Percentiles rank a stretch among this genome's conserved stretches.
phyloP scores from a whole-genome alignment of 805 yeast species.

The Teunomyces gatunensis region DNA sequence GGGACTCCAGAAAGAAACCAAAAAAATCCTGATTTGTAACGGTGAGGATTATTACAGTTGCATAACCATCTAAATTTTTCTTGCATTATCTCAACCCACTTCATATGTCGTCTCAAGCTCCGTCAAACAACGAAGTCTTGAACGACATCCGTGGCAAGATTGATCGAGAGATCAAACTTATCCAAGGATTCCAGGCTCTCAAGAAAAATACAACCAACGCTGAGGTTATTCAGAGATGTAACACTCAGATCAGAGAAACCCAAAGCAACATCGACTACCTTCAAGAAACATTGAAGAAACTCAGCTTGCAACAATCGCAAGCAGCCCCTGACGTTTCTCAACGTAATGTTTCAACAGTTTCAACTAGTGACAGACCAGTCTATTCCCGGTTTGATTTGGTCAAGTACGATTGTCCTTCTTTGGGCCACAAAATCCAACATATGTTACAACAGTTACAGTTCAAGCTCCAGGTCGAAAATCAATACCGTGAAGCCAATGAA shows the following conservation, averaged over 20 bases:
- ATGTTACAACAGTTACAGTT: slow-evolving; percentile 95
- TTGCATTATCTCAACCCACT: neutral
- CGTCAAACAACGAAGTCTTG: slow-evolving; percentile 30
- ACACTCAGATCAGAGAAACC: slow-evolving; percentile 86
- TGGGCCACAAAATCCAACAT: slow-evolving; percentile 91
- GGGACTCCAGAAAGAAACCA: neutral
- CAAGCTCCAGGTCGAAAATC: slow-evolving; percentile 90
- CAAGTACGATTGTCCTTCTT: slow-evolving; percentile 89
- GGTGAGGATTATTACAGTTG: slow-evolving; percentile 1
- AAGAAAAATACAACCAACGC: slow-evolving; percentile 76
- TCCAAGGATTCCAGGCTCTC: slow-evolving; percentile 81
- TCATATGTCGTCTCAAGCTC: slow-evolving; percentile 7
- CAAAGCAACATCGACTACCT: slow-evolving; percentile 87
- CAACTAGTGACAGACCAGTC: slow-evolving; percentile 15
- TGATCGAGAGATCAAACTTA: slow-evolving; percentile 82
- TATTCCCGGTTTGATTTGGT: slow-evolving; percentile 76
- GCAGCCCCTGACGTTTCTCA: slow-evolving; percentile 10
- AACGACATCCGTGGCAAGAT: slow-evolving; percentile 81
- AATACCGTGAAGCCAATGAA: slow-evolving; percentile 89
- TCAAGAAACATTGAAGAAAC: slow-evolving; percentile 68
- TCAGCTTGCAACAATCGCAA: slow-evolving; percentile 36
- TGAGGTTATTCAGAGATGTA: slow-evolving; percentile 85
- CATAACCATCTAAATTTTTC: neutral
- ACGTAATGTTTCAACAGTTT: slow-evolving; percentile 3
- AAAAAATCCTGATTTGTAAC: neutral